These are phyloP conservation scores for Thalassiosira delicatula DNA, from an alignment of 352 stramenopile genomes.

Conservation along the genomic window DNA sequence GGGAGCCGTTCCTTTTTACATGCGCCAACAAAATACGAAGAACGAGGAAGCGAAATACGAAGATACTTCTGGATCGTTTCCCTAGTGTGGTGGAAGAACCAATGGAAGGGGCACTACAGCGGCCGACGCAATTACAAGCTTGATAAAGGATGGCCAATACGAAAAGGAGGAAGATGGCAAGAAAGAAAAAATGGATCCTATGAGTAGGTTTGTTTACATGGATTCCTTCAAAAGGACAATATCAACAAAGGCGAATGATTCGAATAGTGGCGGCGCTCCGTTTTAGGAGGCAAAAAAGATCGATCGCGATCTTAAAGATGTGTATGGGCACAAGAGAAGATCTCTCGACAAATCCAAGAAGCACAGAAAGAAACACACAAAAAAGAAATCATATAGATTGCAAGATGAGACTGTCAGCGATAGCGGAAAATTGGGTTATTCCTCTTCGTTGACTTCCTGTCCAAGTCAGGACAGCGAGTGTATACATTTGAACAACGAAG, in stretches of 20 bases:
- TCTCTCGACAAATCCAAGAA: too few species aligned
- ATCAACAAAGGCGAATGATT: neutral
- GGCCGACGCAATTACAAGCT: slow-evolving; percentile 37
- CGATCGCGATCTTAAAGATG: too few species aligned
- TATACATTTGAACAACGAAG: slow-evolving; percentile 1
- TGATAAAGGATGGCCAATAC: slow-evolving; percentile 44
- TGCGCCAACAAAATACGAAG: slow-evolving; percentile 6
- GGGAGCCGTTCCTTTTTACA: slow-evolving; percentile 44
- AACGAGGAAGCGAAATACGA: slow-evolving; percentile 15
- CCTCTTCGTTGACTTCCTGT: neutral
- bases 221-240: too few species aligned
- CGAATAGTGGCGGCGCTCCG: too few species aligned
- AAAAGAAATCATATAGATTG: too few species aligned
- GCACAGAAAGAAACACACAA: too few species aligned
- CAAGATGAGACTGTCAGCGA: too few species aligned
- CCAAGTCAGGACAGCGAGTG: neutral
- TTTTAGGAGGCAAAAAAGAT: too few species aligned
- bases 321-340: too few species aligned
- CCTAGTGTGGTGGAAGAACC: neutral
- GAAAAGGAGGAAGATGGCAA: slow-evolving; percentile 28
- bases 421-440: too few species aligned
- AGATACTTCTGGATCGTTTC: neutral
- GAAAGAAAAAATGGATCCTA: slow-evolving; percentile 51
- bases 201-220: slow-evolving; percentile 23
- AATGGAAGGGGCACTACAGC: neutral